These are phyloP conservation scores for Flaveria robusta DNA, from an alignment of 129 eudicot genomes.

Conservation along the genomic window DNA sequence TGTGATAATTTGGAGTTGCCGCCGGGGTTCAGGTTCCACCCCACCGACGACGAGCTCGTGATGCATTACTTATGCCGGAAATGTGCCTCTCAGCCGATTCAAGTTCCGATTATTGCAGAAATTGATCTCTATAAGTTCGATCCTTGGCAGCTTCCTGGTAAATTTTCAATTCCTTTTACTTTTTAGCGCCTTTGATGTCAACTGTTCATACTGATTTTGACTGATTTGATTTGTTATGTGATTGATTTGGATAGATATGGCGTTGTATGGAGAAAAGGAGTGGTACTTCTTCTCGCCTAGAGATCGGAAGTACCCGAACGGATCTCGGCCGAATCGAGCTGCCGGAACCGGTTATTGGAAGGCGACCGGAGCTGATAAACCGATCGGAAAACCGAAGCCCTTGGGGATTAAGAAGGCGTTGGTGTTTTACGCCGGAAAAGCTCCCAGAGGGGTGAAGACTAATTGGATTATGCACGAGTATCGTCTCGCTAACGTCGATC, in stretches of 20 bases:
- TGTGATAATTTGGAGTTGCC: slow-evolving; percentile 46
- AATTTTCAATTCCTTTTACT: not conserved
- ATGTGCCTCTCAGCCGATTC: slow-evolving; percentile 56
- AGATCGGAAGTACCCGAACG: slow-evolving; percentile 63
- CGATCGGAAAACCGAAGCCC: slow-evolving; percentile 62
- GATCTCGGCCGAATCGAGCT: slow-evolving; percentile 67
- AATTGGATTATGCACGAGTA: slow-evolving; percentile 80
- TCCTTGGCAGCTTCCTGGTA: slow-evolving; percentile 83
- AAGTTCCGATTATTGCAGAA: slow-evolving; percentile 58
- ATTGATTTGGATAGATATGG: slow-evolving; percentile 40
- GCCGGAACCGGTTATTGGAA: slow-evolving; percentile 79
- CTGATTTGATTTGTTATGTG: not conserved
- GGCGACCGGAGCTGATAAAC: slow-evolving; percentile 77
- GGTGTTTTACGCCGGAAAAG: slow-evolving; percentile 76
- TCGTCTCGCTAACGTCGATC: slow-evolving; percentile 67
- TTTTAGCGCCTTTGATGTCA: not conserved
- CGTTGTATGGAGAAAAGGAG: slow-evolving; percentile 70
- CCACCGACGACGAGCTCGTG: slow-evolving; percentile 65
- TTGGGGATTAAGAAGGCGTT: slow-evolving; percentile 67
- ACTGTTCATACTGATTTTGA: no score
- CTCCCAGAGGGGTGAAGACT: slow-evolving; percentile 65
- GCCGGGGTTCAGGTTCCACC: slow-evolving; percentile 65
- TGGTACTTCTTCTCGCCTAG: slow-evolving; percentile 75
- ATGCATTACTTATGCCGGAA: slow-evolving; percentile 58
- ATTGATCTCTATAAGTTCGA: slow-evolving; percentile 70